Evolutionary conservation across 495 filamentous ascomycete genomes (phyloP).

Genomic region (Xylaria intraflava): DNA sequence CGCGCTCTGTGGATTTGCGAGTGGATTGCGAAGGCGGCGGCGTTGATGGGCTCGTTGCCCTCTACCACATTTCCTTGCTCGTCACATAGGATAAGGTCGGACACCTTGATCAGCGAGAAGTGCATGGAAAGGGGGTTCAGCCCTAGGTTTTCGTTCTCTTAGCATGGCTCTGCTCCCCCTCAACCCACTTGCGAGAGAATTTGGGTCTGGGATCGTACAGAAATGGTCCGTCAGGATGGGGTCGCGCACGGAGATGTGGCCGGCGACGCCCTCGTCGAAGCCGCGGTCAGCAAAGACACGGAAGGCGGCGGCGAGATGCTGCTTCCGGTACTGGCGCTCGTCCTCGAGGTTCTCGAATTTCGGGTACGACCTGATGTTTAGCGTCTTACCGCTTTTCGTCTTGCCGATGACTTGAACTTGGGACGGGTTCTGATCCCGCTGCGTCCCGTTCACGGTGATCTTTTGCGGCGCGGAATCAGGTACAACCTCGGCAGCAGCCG

Average conservation of each 20-base stretch:
- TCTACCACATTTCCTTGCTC: constrained; percentile 43
- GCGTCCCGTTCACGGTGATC: background rate
- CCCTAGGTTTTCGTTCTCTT: constrained; percentile 18
- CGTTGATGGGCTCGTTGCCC: constrained; percentile 50
- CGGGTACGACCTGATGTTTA: constrained; percentile 51
- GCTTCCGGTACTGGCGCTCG: constrained; percentile 61
- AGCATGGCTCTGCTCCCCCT: background rate
- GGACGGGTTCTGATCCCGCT: constrained; percentile 9
- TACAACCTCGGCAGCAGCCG: background rate
- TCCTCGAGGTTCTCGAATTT: constrained; percentile 52
- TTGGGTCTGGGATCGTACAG: constrained; percentile 19
- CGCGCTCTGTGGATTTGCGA: constrained; percentile 44
- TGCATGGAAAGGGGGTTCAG: constrained; percentile 51
- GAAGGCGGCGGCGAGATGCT: constrained; percentile 67
- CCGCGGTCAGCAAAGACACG: constrained; percentile 62
- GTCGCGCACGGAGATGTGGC: constrained; percentile 46
- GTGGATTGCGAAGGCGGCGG: constrained; percentile 56
- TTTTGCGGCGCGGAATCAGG: background rate
- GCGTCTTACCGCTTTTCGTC: constrained; percentile 31
- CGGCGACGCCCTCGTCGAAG: constrained; percentile 64
- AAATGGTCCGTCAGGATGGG: constrained; percentile 45
- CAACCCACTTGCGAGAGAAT: background rate
- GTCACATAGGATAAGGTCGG: constrained; percentile 49
- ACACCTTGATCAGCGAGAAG: constrained; percentile 47
- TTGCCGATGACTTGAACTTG: constrained; percentile 29